Evolutionary conservation across 2,329 filamentous ascomycete genomes (phyloP), one percentile per base, ranked within the genome.

Genomic region (Pseudogymnoascus sp.): DNA sequence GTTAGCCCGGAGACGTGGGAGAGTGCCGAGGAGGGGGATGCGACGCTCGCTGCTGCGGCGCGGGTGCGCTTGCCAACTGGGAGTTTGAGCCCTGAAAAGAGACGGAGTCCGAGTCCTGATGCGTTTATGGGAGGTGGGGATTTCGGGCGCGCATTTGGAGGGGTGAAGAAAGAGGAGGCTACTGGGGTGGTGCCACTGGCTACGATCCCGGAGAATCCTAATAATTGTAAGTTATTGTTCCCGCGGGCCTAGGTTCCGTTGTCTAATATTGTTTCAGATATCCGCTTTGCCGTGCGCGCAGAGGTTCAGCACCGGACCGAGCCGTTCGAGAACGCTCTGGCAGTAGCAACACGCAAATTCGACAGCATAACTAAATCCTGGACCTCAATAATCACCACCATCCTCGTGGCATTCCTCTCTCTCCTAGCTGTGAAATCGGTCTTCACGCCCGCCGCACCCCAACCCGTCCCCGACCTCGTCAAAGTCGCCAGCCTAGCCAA

Each of bases 401-500:
- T 87, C 2, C 62, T 90, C 15, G 74, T 88, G 60, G 78, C 82
- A 3, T 70, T 94, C 5, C 65, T 94, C 31, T 84, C 87, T 9
- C 80, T 91, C 69, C 79, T 85, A 6, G 77, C 87, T 21, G 73
- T 90, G 68, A 84, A 86, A 65, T 81, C 84, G 8, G 76, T 95
- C 13, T 84, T 90, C 60, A 81, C 88, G 63, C 90, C 91, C 9
- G 87, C 85, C 31, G 74, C 79, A 4, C 80, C 83, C 38, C 85
- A 80, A 10, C 84, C 89, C 0, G 87, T 89, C 2, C 91, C 91
- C 0, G 92, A 97, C 72, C 81, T 97, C 13, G 88, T 96, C 72
- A 96, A 96, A 73, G 88, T 97, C 25, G 92, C 92, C 3, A 87
- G 89, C 60, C 84, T 97, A 66, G 92, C 92, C 58, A 91, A 91